These are phyloP conservation scores for Trichomonas vaginalis DNA, from an alignment of 208 protist genomes.

Conservation along the genomic window DNA sequence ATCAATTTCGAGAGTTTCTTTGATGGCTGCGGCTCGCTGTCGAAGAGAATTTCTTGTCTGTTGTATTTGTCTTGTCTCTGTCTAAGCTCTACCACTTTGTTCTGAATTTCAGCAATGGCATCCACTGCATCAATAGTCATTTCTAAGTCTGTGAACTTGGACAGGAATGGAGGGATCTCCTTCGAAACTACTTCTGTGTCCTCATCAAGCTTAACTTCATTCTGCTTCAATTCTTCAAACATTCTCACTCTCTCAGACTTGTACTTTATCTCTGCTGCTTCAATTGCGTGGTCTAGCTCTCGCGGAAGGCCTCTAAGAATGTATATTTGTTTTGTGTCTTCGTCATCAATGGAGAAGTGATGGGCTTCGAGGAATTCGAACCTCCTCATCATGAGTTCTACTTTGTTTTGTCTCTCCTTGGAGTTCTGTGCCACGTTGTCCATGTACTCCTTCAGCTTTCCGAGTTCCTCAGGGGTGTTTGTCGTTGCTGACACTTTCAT, in stretches of 20 bases:
- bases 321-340: neutral
- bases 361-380: neutral
- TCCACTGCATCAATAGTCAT: constrained; percentile 8
- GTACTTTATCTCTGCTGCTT: neutral
- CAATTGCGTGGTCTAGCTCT: neutral
- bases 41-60: neutral
- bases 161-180: neutral
- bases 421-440: neutral
- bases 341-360: neutral
- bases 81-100: neutral
- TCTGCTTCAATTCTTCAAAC: neutral
- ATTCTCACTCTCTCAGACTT: neutral
- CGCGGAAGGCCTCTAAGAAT: neutral
- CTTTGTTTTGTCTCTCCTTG: neutral
- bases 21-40: neutral
- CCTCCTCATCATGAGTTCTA: neutral
- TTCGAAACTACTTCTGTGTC: neutral
- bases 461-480: neutral
- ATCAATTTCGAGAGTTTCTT: neutral
- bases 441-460: neutral
- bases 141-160: neutral
- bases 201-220: neutral
- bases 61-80: neutral
- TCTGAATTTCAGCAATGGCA: neutral
- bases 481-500: neutral